phyloP scores from a whole-genome alignment of 2,329 filamentous ascomycete species.

The Claviceps pusilla region DNA sequence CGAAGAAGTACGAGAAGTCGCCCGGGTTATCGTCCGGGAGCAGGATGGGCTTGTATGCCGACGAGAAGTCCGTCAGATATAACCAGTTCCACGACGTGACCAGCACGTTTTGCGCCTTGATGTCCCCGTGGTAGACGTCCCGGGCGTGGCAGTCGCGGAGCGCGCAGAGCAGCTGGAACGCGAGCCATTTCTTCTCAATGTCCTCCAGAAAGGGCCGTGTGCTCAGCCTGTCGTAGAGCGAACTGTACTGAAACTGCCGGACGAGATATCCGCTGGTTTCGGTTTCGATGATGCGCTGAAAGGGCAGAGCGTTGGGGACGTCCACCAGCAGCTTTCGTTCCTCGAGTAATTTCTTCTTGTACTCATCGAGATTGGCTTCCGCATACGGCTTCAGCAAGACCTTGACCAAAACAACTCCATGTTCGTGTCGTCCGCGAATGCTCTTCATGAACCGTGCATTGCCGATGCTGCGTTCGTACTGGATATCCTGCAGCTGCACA shows the following conservation, averaged over 20 bases:
- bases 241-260: constrained; percentile 90
- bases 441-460: constrained; percentile 94
- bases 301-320: constrained; percentile 80
- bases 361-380: constrained; percentile 63
- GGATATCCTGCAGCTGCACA: constrained; percentile 76
- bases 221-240: constrained; percentile 90
- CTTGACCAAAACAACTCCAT: constrained; percentile 87
- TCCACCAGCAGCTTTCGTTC: constrained; percentile 67
- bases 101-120: constrained; percentile 93
- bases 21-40: constrained; percentile 92
- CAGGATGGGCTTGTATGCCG: constrained; percentile 84
- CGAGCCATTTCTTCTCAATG: constrained; percentile 97
- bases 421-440: constrained; percentile 74
- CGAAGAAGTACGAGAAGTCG: constrained; percentile 96
- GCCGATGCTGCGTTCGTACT: constrained; percentile 84
- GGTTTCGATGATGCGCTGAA: constrained; percentile 84
- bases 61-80: constrained; percentile 93
- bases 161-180: constrained; percentile 86
- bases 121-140: constrained; percentile 90
- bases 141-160: constrained; percentile 80
- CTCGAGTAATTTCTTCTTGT: constrained; percentile 66
- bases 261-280: constrained; percentile 84
- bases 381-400: constrained; percentile 86
- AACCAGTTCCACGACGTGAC: constrained; percentile 99
- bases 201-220: constrained; percentile 92